Conservation (phyloP, 2,329 filamentous ascomycete species). For the Blastomyces gilchristii region DNA sequence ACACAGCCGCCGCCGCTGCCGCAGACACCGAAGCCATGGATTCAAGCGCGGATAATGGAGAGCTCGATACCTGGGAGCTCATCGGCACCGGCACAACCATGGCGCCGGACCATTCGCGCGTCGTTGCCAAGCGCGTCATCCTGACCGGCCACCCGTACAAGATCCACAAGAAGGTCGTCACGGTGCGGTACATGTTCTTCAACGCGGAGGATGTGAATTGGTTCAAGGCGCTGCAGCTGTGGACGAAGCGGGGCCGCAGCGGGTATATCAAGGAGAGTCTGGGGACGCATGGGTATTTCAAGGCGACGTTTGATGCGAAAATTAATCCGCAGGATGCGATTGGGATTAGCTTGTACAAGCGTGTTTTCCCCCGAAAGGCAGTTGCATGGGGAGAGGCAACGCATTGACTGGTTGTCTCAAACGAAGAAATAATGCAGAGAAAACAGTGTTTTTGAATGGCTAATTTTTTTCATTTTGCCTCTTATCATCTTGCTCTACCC, state of each 20-base stretch:
- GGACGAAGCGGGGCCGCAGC: constrained; percentile 79
- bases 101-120: constrained; percentile 60
- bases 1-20: constrained; percentile 17
- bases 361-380: constrained; percentile 68
- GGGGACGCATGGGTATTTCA: constrained; percentile 99
- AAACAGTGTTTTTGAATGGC: not conserved
- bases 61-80: constrained; percentile 39
- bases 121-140: constrained; percentile 88
- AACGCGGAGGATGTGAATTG: constrained; percentile 87
- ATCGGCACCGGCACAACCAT: constrained; percentile 81
- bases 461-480: not conserved
- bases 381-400: constrained; percentile 33
- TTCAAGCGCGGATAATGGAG: constrained; percentile 36
- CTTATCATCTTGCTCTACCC: not conserved
- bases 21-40: constrained; percentile 33
- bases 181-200: constrained; percentile 99
- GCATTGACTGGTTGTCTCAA: not conserved
- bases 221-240: constrained; percentile 94
- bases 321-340: constrained; percentile 95
- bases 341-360: constrained; percentile 79
- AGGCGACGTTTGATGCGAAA: constrained; percentile 90
- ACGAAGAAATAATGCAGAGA: not conserved
- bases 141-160: constrained; percentile 95
- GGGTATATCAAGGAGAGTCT: constrained; percentile 90
- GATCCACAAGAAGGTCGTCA: constrained; percentile 96